A percentile compares a stretch with the other conserved stretches of the same genome.
phyloP scores from a whole-genome alignment of 2,329 filamentous ascomycete genomes.

The Fusarium dlaminii region DNA sequence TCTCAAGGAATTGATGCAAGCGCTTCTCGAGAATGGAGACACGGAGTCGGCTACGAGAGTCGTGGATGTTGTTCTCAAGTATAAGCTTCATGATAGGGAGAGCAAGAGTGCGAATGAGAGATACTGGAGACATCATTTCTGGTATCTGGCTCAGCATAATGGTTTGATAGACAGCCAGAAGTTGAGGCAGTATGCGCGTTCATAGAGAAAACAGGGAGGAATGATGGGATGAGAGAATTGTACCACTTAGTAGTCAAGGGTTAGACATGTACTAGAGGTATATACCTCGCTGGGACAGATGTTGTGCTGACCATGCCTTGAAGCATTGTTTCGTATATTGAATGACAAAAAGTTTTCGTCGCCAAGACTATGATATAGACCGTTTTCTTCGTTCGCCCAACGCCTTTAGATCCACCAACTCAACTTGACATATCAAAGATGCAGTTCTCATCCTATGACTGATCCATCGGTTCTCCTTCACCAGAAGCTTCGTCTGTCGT shows the following conservation, averaged over 20 bases:
- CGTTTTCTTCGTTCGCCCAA: slow-evolving; percentile 24
- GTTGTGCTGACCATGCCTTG: slow-evolving; percentile 9
- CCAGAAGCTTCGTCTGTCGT: background rate
- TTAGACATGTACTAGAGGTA: slow-evolving; percentile 30
- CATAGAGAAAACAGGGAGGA: background rate
- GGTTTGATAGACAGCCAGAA: slow-evolving; percentile 48
- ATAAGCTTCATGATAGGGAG: slow-evolving; percentile 40
- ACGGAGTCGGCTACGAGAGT: slow-evolving; percentile 45
- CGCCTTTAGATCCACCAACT: background rate
- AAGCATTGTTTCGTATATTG: slow-evolving; percentile 26
- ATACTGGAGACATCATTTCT: slow-evolving; percentile 61
- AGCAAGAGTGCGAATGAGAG: slow-evolving; percentile 38
- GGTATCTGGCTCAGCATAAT: slow-evolving; percentile 56
- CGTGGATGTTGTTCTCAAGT: slow-evolving; percentile 44
- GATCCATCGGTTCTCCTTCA: slow-evolving; percentile 43
- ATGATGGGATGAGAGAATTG: background rate
- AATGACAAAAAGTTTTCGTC: background rate
- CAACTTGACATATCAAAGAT: background rate
- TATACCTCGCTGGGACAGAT: slow-evolving; percentile 30
- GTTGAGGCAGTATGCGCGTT: background rate
- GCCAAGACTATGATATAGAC: background rate
- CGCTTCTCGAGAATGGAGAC: slow-evolving; percentile 41
- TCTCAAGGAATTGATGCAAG: slow-evolving; percentile 54
- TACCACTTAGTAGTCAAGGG: background rate
- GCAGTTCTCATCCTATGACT: slow-evolving; percentile 28